Evolutionary conservation across 2,329 filamentous ascomycete species (phyloP), one percentile per base, ranked within the genome.

Genomic region (Neoascochyta sp.): DNA sequence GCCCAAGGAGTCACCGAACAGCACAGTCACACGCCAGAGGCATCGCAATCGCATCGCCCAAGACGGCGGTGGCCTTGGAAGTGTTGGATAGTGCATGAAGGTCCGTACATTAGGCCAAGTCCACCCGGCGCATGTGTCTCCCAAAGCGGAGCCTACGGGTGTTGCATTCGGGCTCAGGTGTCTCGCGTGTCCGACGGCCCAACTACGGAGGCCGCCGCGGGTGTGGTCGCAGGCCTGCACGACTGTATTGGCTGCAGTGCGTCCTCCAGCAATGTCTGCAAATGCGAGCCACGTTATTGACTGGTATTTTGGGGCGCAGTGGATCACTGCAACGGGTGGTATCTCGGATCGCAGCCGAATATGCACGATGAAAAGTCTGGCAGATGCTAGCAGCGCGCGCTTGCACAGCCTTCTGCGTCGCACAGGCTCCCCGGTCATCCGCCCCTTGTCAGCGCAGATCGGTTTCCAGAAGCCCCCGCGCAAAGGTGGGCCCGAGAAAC

Each of bases 341-440:
- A 35, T 42, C 34, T 52, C 49, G 47, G 47, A 42, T 43, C 34
- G 31, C 28, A 51, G 36, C 47, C 49, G 49, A 48, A 31, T 34
- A 43, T n/a, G n/a, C n/a, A n/a, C n/a, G n/a, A n/a, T n/a, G n/a
- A n/a, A n/a, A n/a, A n/a, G n/a, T n/a, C n/a, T n/a, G n/a, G n/a
- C n/a, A n/a, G n/a, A n/a, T n/a, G n/a, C n/a, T n/a, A n/a, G n/a
- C 33, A 27, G 23, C 24, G 24, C 32, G 29, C 31, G 33, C 14
- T 17, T 35, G 36, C 45, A 46, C 43, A 44, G 43, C 45, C 42
- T 7, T 7, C 7, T 15, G 6, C 36, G 26, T 39, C 44, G 44
- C 41, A 34, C 29, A 20, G 28, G 35, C 34, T n/a, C n/a, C n/a
- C n/a, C n/a, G n/a, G n/a, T n/a, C n/a, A n/a, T n/a, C n/a, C n/a